These are phyloP conservation scores for Vanrija pseudolonga DNA, from an alignment of 1,284 basidiomycete genomes.

Conservation along the genomic window DNA sequence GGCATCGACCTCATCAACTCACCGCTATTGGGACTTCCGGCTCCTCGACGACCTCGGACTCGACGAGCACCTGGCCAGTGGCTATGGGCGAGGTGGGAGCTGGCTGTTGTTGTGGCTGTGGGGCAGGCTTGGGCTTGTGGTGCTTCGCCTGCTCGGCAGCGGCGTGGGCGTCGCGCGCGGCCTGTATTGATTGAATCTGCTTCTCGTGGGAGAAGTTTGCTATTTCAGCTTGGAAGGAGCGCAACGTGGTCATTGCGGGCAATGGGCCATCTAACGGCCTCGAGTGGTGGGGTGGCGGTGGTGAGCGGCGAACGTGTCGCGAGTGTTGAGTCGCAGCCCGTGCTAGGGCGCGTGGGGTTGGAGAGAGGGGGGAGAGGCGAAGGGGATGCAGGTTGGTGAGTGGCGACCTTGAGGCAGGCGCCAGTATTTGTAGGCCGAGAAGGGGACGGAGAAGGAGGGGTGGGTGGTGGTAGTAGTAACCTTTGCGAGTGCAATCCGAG, in stretches of 20 bases:
- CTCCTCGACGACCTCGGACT: conserved; percentile 26
- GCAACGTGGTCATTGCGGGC: conserved; percentile 41
- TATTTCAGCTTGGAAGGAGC: conserved; percentile 49
- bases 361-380: no score
- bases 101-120: not conserved
- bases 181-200: conserved; percentile 35
- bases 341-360: no score
- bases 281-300: no score
- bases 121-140: conserved; percentile 15
- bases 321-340: no score
- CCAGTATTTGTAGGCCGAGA: no score
- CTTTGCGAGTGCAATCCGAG: no score
- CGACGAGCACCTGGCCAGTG: conserved; percentile 2
- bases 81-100: not conserved
- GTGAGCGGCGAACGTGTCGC: no score
- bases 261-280: no score
- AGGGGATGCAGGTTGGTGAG: no score
- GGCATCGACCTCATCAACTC: conserved; percentile 3
- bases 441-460: no score
- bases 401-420: no score
- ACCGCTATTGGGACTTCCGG: conserved; percentile 33
- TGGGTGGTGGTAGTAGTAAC: no score
- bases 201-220: conserved; percentile 44
- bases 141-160: conserved; percentile 41
- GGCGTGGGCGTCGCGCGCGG: conserved; percentile 37